Percentiles rank a stretch among this genome's conserved stretches.
phyloP scores from a whole-genome alignment of 768 basidiomycete genomes.

The Russula brevipes region DNA sequence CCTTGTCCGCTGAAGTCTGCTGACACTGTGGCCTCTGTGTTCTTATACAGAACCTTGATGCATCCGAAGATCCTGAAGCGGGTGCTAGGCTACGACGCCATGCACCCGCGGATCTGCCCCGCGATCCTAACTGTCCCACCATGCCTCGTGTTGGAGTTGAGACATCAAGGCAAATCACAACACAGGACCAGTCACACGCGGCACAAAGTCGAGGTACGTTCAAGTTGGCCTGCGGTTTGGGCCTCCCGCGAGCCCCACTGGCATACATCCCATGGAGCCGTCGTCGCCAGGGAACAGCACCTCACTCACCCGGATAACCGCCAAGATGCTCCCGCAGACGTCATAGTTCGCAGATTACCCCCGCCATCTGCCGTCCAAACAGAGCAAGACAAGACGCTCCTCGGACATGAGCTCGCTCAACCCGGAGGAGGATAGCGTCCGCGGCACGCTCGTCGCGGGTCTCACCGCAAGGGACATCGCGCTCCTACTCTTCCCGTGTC shows the following conservation, averaged over 20 bases:
- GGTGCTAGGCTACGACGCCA: constrained; percentile 67
- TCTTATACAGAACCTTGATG: constrained; percentile 90
- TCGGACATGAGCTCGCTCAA: constrained; percentile 41
- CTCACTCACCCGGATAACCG: too few relatives aligned
- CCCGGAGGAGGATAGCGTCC: constrained; percentile 64
- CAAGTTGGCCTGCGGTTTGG: too few relatives aligned
- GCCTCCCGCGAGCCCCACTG: too few relatives aligned
- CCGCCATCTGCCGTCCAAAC: constrained; percentile 60
- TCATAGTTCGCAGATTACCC: constrained; percentile 71
- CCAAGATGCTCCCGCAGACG: too few relatives aligned
- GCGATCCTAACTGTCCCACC: constrained; percentile 52
- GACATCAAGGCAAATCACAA: too few relatives aligned
- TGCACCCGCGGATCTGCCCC: constrained; percentile 59
- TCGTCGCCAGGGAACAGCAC: too few relatives aligned
- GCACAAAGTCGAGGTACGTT: constrained; percentile 66
- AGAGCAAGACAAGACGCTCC: constrained; percentile 36
- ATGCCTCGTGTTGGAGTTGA: not conserved
- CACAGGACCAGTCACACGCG: constrained; percentile 74
- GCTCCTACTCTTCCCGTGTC: constrained; percentile 35
- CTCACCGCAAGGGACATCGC: constrained; percentile 57
- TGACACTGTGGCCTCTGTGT: constrained; percentile 43
- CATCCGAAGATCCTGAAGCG: constrained; percentile 76
- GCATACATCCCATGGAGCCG: too few relatives aligned
- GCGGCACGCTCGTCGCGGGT: constrained; percentile 75
- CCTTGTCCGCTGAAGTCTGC: not conserved